Conservation (phyloP, 2,329 filamentous ascomycete genomes). For the Penicillium paneum region DNA sequence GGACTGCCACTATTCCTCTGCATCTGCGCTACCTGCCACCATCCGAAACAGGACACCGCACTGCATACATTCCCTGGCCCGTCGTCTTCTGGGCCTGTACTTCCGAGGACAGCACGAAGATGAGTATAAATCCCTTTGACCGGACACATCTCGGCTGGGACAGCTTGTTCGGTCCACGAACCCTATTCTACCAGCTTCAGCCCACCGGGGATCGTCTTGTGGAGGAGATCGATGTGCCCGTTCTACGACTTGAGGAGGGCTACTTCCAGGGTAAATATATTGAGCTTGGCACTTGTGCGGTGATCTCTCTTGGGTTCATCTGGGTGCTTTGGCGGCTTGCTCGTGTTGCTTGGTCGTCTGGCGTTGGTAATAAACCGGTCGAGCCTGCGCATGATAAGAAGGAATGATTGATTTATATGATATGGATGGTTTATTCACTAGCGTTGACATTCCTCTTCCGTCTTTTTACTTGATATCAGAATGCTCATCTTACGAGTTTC, state of each 20-base stretch:
- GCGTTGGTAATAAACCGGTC: constrained; percentile 2
- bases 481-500: background rate
- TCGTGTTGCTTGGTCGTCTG: constrained; percentile 26
- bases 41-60: constrained; percentile 51
- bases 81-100: constrained; percentile 87
- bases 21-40: constrained; percentile 80
- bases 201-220: constrained; percentile 52
- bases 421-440: background rate
- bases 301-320: constrained; percentile 62
- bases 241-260: constrained; percentile 57
- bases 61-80: constrained; percentile 70
- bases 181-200: constrained; percentile 76
- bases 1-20: constrained; percentile 61
- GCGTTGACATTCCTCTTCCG: background rate
- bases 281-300: constrained; percentile 55
- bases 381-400: constrained; percentile 25
- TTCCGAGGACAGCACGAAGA: constrained; percentile 58
- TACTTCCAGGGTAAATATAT: constrained; percentile 38
- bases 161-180: constrained; percentile 68
- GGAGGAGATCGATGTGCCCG: constrained; percentile 61
- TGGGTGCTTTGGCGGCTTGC: constrained; percentile 65
- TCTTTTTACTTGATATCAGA: background rate
- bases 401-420: constrained; percentile 16
- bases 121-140: constrained; percentile 80
- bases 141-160: constrained; percentile 82